Percentiles rank a stretch among this genome's conserved stretches.
phyloP scores from a whole-genome alignment of 352 stramenopile genomes.

The Phytopythium kandeliae region DNA sequence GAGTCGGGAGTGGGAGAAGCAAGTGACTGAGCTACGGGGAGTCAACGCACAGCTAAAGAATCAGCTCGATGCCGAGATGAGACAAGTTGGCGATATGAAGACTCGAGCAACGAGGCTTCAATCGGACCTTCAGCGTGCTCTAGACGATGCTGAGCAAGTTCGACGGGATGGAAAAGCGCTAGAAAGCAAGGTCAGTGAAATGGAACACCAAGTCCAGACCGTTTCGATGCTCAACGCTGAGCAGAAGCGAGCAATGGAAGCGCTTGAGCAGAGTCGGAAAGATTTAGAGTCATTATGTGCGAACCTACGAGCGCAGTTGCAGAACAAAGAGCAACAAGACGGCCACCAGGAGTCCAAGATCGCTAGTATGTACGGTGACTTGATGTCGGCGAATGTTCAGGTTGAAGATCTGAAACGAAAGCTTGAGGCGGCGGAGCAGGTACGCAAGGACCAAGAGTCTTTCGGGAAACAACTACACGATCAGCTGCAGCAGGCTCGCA shows the following conservation, averaged over 20 bases:
- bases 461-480: constrained; percentile 46
- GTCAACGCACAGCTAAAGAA: constrained; percentile 29
- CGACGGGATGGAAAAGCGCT: constrained; percentile 52
- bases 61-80: constrained; percentile 35
- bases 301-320: constrained; percentile 51
- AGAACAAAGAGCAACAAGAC: constrained; percentile 52
- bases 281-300: constrained; percentile 58
- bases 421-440: constrained; percentile 58
- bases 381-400: constrained; percentile 74
- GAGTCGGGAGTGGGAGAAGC: constrained; percentile 40
- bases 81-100: constrained; percentile 24
- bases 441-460: constrained; percentile 54
- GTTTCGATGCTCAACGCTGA: constrained; percentile 47
- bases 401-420: constrained; percentile 67
- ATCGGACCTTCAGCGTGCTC: constrained; percentile 29
- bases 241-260: constrained; percentile 45
- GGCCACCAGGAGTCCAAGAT: constrained; percentile 69
- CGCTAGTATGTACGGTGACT: constrained; percentile 53
- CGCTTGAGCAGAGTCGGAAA: constrained; percentile 54
- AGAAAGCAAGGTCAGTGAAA: constrained; percentile 39
- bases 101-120: constrained; percentile 34
- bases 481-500: constrained; percentile 45
- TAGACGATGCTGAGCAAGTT: constrained; percentile 22
- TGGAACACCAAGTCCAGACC: constrained; percentile 53
- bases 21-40: constrained; percentile 43